phyloP scores from a whole-genome alignment of 2,329 filamentous ascomycete species.

The Dactylellina haptotyla region DNA sequence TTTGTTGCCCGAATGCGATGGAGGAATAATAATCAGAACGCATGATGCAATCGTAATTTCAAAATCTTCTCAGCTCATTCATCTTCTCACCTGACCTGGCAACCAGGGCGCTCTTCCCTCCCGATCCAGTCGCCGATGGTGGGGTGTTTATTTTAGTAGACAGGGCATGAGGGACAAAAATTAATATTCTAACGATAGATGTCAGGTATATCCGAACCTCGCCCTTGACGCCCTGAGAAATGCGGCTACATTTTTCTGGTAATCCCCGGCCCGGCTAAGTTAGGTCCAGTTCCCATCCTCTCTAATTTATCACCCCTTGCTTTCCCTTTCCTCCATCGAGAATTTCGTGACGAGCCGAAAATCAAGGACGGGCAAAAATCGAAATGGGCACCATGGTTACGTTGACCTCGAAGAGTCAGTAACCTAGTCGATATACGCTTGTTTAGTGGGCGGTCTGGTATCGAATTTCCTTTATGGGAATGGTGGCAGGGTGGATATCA shows the following conservation, averaged over 20 bases:
- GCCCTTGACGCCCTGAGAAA: neutral
- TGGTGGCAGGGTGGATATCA: neutral
- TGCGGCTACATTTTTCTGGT: conserved; percentile 2
- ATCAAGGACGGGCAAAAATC: conserved; percentile 1
- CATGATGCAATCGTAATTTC: too few relatives aligned
- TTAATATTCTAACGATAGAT: conserved; percentile 21
- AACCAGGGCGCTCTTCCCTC: too few relatives aligned
- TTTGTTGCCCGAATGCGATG: too few relatives aligned
- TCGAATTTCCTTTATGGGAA: conserved; percentile 39
- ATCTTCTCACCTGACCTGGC: too few relatives aligned
- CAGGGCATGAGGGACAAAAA: too few relatives aligned
- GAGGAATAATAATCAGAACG: too few relatives aligned
- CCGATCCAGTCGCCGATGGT: neutral
- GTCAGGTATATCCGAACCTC: neutral
- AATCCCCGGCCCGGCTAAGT: conserved; percentile 8
- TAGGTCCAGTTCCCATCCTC: neutral
- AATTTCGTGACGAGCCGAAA: conserved; percentile 24
- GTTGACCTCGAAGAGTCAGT: too few relatives aligned
- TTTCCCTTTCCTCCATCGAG: neutral
- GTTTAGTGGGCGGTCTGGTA: neutral
- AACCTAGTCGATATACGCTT: too few relatives aligned
- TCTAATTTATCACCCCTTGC: conserved; percentile 8
- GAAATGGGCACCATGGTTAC: neutral
- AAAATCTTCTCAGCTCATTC: too few relatives aligned
- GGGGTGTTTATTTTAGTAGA: too few relatives aligned